Percentiles rank a stretch among this genome's conserved stretches.
These are phyloP conservation scores for Aspergillus floridensis DNA, from an alignment of 2,329 filamentous ascomycete species.

Conservation along the genomic window DNA sequence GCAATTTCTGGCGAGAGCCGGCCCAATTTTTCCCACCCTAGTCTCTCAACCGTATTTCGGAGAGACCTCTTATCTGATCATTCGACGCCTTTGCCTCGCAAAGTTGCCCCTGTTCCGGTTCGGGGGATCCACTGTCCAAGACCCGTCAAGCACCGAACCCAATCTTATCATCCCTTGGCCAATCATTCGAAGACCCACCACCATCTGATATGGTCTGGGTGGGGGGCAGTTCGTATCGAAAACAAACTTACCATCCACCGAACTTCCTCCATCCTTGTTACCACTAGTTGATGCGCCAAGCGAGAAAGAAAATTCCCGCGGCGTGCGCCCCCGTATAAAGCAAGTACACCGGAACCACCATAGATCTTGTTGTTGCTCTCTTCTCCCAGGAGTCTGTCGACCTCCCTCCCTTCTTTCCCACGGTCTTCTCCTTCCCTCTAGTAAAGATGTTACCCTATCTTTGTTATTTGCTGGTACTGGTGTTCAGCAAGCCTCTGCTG, in stretches of 20 bases:
- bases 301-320: background rate
- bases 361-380: background rate
- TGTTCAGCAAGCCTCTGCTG: background rate
- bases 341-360: background rate
- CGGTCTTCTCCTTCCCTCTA: background rate
- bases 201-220: background rate
- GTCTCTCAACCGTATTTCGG: background rate
- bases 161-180: background rate
- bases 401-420: background rate
- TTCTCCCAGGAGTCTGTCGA: background rate
- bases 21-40: background rate
- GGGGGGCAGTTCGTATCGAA: background rate
- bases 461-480: background rate
- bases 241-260: background rate
- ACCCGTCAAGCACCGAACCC: background rate
- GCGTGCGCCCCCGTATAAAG: background rate
- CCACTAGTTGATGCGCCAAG: background rate
- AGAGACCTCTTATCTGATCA: background rate
- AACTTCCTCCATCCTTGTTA: background rate
- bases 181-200: background rate
- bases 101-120: background rate
- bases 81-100: background rate
- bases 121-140: background rate
- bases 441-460: background rate
- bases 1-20: background rate